Conservation (phyloP, 176 grass and related monocot genomes). For the Bonia amplexicaulis region DNA sequence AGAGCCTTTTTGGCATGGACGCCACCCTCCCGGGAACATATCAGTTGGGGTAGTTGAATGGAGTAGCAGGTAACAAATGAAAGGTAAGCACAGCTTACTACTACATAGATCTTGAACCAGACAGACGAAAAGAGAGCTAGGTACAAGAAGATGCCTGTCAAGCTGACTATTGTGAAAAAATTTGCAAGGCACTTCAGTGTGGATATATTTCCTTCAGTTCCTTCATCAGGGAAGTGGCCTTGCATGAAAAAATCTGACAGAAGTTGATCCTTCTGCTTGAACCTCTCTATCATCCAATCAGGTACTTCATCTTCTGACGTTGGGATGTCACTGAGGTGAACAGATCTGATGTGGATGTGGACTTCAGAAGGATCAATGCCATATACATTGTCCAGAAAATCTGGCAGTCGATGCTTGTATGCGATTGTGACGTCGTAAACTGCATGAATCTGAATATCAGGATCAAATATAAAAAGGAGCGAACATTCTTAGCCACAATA, state of each 20-base stretch:
- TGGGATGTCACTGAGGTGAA: conserved; percentile 50
- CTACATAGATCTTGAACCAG: conserved; percentile 79
- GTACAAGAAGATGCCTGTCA: conserved; percentile 51
- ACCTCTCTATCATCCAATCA: conserved; percentile 75
- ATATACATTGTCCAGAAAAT: conserved; percentile 74
- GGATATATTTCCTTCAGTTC: conserved; percentile 71
- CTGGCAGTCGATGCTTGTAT: conserved; percentile 74
- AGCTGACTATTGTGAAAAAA: conserved; percentile 35
- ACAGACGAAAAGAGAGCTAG: conserved; percentile 55
- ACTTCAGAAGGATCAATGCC: conserved; percentile 90
- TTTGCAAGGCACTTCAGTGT: conserved; percentile 55
- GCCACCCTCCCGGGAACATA: conserved; percentile 17
- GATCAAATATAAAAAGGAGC: not conserved
- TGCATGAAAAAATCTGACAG: conserved; percentile 53
- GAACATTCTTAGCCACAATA: not conserved
- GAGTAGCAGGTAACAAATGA: conserved; percentile 61
- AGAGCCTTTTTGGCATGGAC: conserved; percentile 39
- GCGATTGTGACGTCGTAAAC: conserved; percentile 84
- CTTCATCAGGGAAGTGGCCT: conserved; percentile 68
- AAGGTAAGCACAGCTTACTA: conserved; percentile 63
- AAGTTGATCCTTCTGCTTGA: conserved; percentile 75
- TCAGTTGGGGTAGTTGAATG: conserved; percentile 51
- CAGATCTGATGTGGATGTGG: conserved; percentile 66
- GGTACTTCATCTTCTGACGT: conserved; percentile 52
- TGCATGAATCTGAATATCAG: conserved; percentile 32